Evolutionary conservation across 108 stramenopile genomes (phyloP).

Genomic region (Fistulifera solaris): DNA sequence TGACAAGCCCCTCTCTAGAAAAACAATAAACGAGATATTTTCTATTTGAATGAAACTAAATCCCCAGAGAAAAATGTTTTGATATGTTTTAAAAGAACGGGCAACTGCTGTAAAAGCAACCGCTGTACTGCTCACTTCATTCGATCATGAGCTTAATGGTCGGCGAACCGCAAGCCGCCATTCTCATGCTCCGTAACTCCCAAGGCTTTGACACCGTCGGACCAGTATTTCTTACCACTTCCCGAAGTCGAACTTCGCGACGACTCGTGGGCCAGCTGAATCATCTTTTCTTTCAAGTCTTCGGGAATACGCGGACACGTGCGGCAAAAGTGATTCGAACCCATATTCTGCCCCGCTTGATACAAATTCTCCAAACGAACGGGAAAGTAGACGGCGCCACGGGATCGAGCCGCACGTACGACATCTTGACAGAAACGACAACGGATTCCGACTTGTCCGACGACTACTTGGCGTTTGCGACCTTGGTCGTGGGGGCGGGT

Average conservation of each 20-base stretch:
- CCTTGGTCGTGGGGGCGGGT: slow-evolving; percentile 23
- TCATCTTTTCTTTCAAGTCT: too few relatives aligned
- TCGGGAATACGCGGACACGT: slow-evolving; percentile 1
- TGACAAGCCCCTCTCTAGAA: too few relatives aligned
- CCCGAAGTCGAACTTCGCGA: too few relatives aligned
- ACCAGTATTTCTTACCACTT: background rate
- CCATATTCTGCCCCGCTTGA: slow-evolving; percentile 26
- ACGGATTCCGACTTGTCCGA: slow-evolving; percentile 42
- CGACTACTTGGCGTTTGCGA: slow-evolving; percentile 26
- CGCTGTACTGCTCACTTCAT: too few relatives aligned
- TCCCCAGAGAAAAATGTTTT: too few relatives aligned
- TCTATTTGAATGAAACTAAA: too few relatives aligned
- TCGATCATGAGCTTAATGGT: too few relatives aligned
- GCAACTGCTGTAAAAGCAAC: too few relatives aligned
- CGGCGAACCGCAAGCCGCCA: too few relatives aligned
- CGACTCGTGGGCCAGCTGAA: background rate
- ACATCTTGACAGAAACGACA: slow-evolving; percentile 28
- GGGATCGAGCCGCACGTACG: slow-evolving; percentile 9
- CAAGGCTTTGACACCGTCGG: slow-evolving; percentile 1
- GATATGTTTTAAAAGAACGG: too few relatives aligned
- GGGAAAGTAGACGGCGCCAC: slow-evolving; percentile 23
- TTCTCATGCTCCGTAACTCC: background rate
- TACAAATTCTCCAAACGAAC: slow-evolving; percentile 1
- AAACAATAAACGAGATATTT: too few relatives aligned
- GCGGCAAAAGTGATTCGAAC: slow-evolving; percentile 17